Percentiles rank a stretch among this genome's conserved stretches.
Evolutionary conservation across 768 basidiomycete genomes (phyloP).

Genomic region (Phanerochaete carnosa): DNA sequence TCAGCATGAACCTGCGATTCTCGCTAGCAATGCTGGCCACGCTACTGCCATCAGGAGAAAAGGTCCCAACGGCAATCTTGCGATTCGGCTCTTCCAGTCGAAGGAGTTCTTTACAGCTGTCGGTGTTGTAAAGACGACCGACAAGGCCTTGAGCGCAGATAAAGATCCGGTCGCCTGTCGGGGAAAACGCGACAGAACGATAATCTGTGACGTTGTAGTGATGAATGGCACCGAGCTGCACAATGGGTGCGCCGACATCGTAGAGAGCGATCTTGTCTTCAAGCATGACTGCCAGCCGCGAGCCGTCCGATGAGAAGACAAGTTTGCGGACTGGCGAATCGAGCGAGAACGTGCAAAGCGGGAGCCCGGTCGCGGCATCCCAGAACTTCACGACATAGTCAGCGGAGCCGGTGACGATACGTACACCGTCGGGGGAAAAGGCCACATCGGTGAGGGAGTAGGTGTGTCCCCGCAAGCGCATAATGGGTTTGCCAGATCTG

Average conservation of each 20-base stretch:
- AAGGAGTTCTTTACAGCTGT: neutral
- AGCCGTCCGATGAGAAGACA: too few relatives aligned
- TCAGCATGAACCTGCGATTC: neutral
- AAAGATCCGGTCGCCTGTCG: neutral
- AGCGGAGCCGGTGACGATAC: slow-evolving; percentile 7
- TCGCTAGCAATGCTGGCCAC: neutral
- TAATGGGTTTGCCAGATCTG: neutral
- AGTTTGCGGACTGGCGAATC: too few relatives aligned
- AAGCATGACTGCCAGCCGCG: neutral
- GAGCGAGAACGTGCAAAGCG: too few relatives aligned
- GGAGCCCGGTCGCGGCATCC: neutral
- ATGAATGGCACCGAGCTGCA: neutral
- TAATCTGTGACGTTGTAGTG: neutral
- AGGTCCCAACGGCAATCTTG: neutral
- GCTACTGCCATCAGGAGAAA: neutral
- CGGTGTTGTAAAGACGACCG: neutral
- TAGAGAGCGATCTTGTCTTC: neutral
- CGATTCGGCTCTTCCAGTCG: neutral
- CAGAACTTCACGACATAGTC: neutral
- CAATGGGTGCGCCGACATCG: neutral
- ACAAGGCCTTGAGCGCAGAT: neutral
- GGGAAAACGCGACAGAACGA: neutral
- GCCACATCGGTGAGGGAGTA: neutral
- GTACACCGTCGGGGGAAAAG: slow-evolving; percentile 13
- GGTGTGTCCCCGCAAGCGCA: neutral